These are phyloP conservation scores for Ustilago sp. DNA, from an alignment of 1,284 basidiomycete species.

Conservation along the genomic window DNA sequence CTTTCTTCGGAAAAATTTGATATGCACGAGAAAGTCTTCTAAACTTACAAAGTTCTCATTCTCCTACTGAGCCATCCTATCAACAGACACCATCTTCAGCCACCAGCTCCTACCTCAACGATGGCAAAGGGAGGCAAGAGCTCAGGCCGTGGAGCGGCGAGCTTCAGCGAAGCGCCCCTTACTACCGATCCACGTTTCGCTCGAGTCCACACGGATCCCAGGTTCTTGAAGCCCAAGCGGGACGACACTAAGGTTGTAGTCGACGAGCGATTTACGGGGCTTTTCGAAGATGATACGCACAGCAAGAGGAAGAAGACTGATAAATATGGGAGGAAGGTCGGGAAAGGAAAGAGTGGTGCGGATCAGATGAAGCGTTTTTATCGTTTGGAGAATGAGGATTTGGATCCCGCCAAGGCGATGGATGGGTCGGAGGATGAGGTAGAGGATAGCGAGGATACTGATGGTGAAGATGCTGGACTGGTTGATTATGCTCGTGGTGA, in stretches of 20 bases:
- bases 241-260: constrained; percentile 85
- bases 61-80: background rate
- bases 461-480: constrained; percentile 10
- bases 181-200: constrained; percentile 76
- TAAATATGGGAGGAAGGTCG: constrained; percentile 87
- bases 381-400: constrained; percentile 67
- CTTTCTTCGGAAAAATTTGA: constrained; percentile 11
- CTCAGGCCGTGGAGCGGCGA: background rate
- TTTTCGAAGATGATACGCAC: constrained; percentile 41
- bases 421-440: constrained; percentile 39
- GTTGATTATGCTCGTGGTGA: constrained; percentile 89
- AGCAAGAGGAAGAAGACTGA: constrained; percentile 75
- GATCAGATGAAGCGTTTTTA: constrained; percentile 61
- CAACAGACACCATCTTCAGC: background rate
- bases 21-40: constrained; percentile 4
- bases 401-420: constrained; percentile 71
- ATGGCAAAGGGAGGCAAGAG: constrained; percentile 40
- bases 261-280: constrained; percentile 89
- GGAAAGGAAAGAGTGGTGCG: constrained; percentile 44
- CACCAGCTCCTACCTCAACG: background rate
- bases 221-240: constrained; percentile 86
- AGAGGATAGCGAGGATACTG: constrained; percentile 29
- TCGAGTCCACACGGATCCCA: constrained; percentile 87
- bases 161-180: constrained; percentile 34
- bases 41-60: background rate